phyloP scores from a whole-genome alignment of 2,329 filamentous ascomycete species.

The Albophoma yamanashiensis region DNA sequence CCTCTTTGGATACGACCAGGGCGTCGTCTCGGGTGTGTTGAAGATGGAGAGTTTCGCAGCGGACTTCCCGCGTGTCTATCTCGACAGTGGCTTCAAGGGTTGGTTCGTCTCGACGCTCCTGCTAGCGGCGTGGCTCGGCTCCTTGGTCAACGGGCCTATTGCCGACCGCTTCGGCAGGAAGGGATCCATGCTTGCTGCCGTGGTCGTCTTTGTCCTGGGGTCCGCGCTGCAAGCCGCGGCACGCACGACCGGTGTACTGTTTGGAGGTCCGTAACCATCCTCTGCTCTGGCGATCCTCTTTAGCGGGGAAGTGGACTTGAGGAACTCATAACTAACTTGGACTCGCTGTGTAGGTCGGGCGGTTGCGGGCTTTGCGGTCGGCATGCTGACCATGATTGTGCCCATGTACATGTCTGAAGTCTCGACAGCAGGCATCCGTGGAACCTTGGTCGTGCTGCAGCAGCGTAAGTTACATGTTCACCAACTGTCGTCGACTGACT shows the following conservation, averaged over 20 bases:
- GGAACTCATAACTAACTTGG: neutral
- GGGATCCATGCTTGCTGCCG: constrained; percentile 23
- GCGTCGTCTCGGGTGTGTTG: constrained; percentile 34
- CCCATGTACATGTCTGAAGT: constrained; percentile 37
- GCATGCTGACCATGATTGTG: constrained; percentile 26
- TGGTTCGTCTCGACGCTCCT: constrained; percentile 41
- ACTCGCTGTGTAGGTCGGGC: constrained; percentile 14
- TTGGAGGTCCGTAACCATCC: constrained; percentile 16
- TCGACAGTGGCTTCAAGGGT: constrained; percentile 35
- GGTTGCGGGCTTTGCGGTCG: constrained; percentile 32
- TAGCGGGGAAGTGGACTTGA: too few species aligned
- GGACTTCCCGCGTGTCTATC: constrained; percentile 21
- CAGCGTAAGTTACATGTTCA: constrained; percentile 10
- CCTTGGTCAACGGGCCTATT: constrained; percentile 29
- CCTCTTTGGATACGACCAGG: constrained; percentile 39
- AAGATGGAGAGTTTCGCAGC: constrained; percentile 32
- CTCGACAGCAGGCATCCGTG: constrained; percentile 35
- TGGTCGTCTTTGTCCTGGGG: constrained; percentile 27
- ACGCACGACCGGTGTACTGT: constrained; percentile 25
- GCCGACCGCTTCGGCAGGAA: constrained; percentile 23
- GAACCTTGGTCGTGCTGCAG: constrained; percentile 34
- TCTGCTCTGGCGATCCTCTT: neutral
- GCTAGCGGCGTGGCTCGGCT: constrained; percentile 37
- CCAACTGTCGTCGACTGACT: neutral
- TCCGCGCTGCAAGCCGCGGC: constrained; percentile 33